A percentile compares a stretch with the other conserved stretches of the same genome.
Evolutionary conservation across 768 basidiomycete species (phyloP).

Genomic region (Boletus rubescentipes): DNA sequence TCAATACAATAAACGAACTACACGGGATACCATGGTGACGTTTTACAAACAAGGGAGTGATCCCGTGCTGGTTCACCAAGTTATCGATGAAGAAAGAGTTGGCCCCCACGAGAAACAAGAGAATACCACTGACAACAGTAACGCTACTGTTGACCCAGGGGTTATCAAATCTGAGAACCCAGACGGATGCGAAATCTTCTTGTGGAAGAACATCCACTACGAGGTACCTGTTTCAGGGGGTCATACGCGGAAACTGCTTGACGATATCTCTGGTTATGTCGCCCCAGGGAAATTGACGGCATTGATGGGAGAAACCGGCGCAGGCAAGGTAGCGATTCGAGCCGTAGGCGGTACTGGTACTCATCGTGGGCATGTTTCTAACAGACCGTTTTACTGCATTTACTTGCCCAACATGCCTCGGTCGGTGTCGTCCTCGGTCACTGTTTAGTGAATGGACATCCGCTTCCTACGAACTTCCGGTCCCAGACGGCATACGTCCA

Average conservation of each 20-base stretch:
- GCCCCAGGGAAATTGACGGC: constrained; percentile 52
- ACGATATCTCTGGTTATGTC: constrained; percentile 49
- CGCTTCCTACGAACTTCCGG: constrained; percentile 55
- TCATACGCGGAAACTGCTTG: constrained; percentile 41
- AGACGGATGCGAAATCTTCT: constrained; percentile 58
- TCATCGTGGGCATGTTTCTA: not conserved
- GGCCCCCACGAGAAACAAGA: not conserved
- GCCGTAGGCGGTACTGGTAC: not conserved
- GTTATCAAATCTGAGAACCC: constrained; percentile 14
- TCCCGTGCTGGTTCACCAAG: not conserved
- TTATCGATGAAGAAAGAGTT: constrained; percentile 20
- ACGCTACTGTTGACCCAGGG: too few relatives aligned
- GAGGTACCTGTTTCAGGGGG: constrained; percentile 45
- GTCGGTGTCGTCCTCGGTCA: constrained; percentile 52
- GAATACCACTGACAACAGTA: not conserved
- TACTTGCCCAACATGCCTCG: constrained; percentile 48
- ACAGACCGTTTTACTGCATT: constrained; percentile 60
- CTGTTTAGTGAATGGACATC: constrained; percentile 53
- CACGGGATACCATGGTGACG: constrained; percentile 33
- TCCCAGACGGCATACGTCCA: constrained; percentile 58
- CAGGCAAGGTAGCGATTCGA: constrained; percentile 25
- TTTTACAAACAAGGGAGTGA: constrained; percentile 19
- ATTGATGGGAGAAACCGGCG: constrained; percentile 46
- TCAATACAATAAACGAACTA: constrained; percentile 30
- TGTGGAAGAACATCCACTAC: constrained; percentile 74